A percentile compares a stretch with the other conserved stretches of the same genome.
Evolutionary conservation across 208 protist genomes (phyloP).

Genomic region (Vickermania ingenoplastis): DNA sequence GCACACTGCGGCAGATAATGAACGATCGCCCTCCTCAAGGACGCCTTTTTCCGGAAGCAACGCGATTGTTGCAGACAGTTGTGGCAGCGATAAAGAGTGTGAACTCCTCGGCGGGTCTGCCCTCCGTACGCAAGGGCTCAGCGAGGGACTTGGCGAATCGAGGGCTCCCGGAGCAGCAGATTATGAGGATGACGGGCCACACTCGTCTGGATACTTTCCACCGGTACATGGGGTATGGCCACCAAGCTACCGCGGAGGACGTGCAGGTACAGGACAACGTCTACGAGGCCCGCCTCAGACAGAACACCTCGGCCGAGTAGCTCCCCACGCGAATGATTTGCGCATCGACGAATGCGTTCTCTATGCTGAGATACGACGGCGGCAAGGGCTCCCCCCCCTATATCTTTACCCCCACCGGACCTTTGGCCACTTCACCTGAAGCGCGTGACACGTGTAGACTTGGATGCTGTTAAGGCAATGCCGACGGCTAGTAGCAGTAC

Average conservation of each 20-base stretch:
- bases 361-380: constrained; percentile 2
- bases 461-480: background rate
- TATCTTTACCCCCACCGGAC: background rate
- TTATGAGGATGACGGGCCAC: constrained; percentile 1
- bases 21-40: background rate
- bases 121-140: background rate
- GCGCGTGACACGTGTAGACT: background rate
- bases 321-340: background rate
- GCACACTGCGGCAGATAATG: constrained; percentile 1
- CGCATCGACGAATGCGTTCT: background rate
- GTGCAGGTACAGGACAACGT: background rate
- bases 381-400: background rate
- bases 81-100: background rate
- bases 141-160: background rate
- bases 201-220: background rate
- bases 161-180: constrained; percentile 1
- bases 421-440: constrained; percentile 2
- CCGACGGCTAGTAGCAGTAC: background rate
- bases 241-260: constrained; percentile 1
- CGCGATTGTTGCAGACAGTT: background rate
- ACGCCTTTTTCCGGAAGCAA: constrained; percentile 1
- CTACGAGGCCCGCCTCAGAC: background rate
- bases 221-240: background rate
- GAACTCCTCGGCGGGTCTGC: background rate
- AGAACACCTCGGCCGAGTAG: background rate